These are phyloP conservation scores for Phytophthora uliginosa DNA, from an alignment of 352 stramenopile genomes.

Conservation along the genomic window DNA sequence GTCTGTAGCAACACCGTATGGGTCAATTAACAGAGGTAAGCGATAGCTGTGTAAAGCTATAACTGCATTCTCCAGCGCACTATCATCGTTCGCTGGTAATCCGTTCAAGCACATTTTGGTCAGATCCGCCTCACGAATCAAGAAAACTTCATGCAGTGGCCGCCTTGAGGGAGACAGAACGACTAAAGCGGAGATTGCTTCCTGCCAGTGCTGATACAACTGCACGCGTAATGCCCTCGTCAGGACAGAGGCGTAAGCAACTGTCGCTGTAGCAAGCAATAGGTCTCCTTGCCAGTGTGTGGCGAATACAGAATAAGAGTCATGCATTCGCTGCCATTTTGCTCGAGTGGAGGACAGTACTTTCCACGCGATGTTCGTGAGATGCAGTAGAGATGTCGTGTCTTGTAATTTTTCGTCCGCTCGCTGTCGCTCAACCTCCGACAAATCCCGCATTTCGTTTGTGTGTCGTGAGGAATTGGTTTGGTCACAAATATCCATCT, in stretches of 20 bases:
- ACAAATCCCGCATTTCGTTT: conserved; percentile 47
- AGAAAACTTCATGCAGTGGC: conserved; percentile 42
- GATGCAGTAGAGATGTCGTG: conserved; percentile 64
- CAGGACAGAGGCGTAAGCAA: conserved; percentile 57
- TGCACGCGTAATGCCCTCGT: conserved; percentile 35
- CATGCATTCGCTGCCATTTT: conserved; percentile 51
- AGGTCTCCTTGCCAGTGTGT: conserved; percentile 66
- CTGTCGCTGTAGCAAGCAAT: conserved; percentile 62
- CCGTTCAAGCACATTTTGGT: conserved; percentile 58
- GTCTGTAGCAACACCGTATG: conserved; percentile 53
- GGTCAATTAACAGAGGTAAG: conserved; percentile 71
- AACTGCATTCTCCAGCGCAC: conserved; percentile 55
- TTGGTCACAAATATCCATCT: conserved; percentile 55
- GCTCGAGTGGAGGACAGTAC: conserved; percentile 52
- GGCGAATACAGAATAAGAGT: conserved; percentile 53
- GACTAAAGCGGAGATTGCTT: conserved; percentile 44
- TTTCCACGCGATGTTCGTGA: conserved; percentile 66
- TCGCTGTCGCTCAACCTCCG: conserved; percentile 61
- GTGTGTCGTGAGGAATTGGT: conserved; percentile 42
- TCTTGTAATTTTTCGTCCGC: conserved; percentile 62
- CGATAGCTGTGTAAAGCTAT: conserved; percentile 51
- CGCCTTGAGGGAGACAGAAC: conserved; percentile 37
- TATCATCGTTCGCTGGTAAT: conserved; percentile 44
- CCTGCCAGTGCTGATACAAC: conserved; percentile 44
- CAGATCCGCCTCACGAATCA: conserved; percentile 44